Evolutionary conservation across 2,329 filamentous ascomycete species (phyloP).

Genomic region (Stagonosporopsis cucurbitacearum): DNA sequence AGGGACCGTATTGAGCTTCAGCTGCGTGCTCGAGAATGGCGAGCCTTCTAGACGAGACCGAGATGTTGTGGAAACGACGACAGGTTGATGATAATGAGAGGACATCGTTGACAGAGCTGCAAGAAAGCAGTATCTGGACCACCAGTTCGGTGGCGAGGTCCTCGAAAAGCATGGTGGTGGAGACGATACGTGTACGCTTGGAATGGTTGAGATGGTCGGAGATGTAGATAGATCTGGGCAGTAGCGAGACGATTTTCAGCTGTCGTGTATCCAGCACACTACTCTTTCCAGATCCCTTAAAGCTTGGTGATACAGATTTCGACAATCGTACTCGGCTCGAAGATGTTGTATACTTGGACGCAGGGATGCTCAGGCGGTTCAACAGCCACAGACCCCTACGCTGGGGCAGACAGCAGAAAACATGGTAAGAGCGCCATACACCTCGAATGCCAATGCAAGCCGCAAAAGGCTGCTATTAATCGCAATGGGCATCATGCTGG

Average conservation of each 20-base stretch:
- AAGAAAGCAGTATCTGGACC: slow-evolving; percentile 62
- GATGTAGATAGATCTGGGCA: neutral
- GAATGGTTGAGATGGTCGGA: neutral
- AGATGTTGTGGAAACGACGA: slow-evolving; percentile 61
- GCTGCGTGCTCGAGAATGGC: slow-evolving; percentile 61
- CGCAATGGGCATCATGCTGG: slow-evolving; percentile 37
- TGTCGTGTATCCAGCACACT: neutral
- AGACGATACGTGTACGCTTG: slow-evolving; percentile 3
- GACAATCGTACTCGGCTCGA: slow-evolving; percentile 31
- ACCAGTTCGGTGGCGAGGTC: slow-evolving; percentile 65
- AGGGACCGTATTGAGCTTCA: slow-evolving; percentile 63
- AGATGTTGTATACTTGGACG: slow-evolving; percentile 36
- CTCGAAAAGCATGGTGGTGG: slow-evolving; percentile 60
- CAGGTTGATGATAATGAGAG: slow-evolving; percentile 62
- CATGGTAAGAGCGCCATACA: slow-evolving; percentile 34
- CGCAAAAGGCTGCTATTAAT: slow-evolving; percentile 36
- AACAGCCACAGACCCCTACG: slow-evolving; percentile 58
- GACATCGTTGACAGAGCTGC: slow-evolving; percentile 60
- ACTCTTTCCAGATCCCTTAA: neutral
- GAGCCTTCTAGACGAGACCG: slow-evolving; percentile 60
- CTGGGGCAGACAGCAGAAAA: slow-evolving; percentile 59
- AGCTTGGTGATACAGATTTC: neutral
- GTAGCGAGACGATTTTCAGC: neutral
- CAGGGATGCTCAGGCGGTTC: slow-evolving; percentile 40
- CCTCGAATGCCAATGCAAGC: slow-evolving; percentile 30